A percentile compares a stretch with the other conserved stretches of the same genome.
Evolutionary conservation across 306 rosid genomes (phyloP).

Genomic region (Citrullus colocynthis): DNA sequence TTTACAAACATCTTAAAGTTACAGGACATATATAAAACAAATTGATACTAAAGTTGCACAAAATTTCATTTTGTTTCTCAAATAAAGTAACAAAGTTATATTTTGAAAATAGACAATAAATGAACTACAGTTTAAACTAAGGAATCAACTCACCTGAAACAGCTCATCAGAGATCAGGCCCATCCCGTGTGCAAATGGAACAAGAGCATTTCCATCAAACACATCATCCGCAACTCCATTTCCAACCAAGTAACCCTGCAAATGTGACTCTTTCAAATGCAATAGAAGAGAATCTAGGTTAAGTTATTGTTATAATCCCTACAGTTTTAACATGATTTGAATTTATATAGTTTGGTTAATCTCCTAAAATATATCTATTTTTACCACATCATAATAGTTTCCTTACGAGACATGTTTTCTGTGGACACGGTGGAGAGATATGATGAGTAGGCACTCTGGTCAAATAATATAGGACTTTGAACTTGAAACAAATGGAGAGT

Average conservation of each 20-base stretch:
- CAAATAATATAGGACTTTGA: background rate
- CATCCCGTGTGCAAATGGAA: slow-evolving; percentile 95
- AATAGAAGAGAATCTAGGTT: background rate
- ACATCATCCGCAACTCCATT: slow-evolving; percentile 75
- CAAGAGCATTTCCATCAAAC: slow-evolving; percentile 84
- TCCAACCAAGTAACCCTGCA: slow-evolving; percentile 89
- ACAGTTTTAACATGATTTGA: background rate
- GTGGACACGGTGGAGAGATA: background rate
- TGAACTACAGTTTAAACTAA: slow-evolving; percentile 3
- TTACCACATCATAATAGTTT: background rate
- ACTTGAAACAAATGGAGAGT: background rate
- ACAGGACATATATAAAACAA: background rate
- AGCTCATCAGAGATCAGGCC: slow-evolving; percentile 80
- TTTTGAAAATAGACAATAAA: background rate
- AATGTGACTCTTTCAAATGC: slow-evolving; percentile 2
- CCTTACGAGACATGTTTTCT: background rate
- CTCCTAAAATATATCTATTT: background rate
- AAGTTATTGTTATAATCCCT: background rate
- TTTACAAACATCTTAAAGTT: background rate
- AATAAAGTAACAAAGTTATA: background rate
- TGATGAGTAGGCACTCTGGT: background rate
- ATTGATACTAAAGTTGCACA: background rate
- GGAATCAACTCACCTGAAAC: slow-evolving; percentile 41
- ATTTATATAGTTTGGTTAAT: background rate
- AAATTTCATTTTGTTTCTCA: too few species aligned